These are phyloP conservation scores for Alternaria metachromatica DNA, from an alignment of 2,329 filamentous ascomycete genomes.

Conservation along the genomic window DNA sequence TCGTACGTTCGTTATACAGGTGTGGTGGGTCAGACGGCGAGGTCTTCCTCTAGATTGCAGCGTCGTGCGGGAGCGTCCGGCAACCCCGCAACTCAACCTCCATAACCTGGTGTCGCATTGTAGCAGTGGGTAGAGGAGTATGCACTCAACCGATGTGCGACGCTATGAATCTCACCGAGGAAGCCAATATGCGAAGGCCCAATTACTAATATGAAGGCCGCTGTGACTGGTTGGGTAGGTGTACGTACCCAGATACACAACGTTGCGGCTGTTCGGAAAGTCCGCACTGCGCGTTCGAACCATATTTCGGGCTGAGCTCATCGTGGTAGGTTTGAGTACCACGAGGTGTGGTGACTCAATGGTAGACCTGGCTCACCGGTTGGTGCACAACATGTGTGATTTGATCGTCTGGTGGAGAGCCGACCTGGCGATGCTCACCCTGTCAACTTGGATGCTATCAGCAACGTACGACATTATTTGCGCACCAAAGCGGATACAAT, in stretches of 20 bases:
- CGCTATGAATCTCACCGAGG: background rate
- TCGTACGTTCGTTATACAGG: background rate
- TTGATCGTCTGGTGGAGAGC: background rate
- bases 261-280: background rate
- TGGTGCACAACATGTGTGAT: background rate
- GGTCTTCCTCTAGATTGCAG: constrained; percentile 2
- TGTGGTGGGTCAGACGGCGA: constrained; percentile 6
- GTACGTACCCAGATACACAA: background rate
- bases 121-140: background rate
- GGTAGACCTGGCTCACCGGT: background rate
- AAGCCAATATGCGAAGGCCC: background rate
- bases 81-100: background rate
- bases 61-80: constrained; percentile 1
- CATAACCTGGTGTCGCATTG: background rate
- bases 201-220: background rate
- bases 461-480: background rate
- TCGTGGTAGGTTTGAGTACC: background rate
- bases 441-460: background rate
- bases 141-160: background rate
- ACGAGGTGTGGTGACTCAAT: background rate
- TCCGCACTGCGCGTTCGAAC: background rate
- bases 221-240: background rate
- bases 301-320: background rate
- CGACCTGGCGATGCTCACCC: background rate
- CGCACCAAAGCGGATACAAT: background rate